Evolutionary conservation across 306 rosid species (phyloP).

Genomic region (Comarum palustre): DNA sequence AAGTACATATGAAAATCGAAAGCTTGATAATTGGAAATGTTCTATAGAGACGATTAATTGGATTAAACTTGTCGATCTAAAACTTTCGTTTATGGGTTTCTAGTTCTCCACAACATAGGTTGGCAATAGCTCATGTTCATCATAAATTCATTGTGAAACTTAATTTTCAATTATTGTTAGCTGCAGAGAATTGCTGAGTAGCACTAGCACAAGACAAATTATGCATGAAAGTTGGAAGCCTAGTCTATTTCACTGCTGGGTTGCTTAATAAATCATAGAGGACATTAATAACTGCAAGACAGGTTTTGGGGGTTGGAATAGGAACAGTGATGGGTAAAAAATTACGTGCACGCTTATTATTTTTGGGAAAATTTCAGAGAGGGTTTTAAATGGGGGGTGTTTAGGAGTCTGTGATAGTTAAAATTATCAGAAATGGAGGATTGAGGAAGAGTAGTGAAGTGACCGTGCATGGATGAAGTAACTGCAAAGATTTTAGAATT

Average conservation of each 20-base stretch:
- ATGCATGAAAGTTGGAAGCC: neutral
- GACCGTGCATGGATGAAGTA: conserved; percentile 16
- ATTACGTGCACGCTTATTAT: neutral
- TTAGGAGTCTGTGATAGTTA: neutral
- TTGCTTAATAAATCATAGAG: neutral
- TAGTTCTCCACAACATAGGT: no score
- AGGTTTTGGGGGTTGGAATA: conserved; percentile 1
- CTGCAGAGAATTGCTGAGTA: neutral
- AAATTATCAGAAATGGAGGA: conserved; percentile 16
- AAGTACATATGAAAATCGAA: neutral
- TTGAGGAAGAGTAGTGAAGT: conserved; percentile 30
- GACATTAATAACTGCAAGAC: conserved; percentile 17
- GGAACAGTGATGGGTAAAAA: neutral
- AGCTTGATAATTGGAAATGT: no score
- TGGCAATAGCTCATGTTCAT: no score
- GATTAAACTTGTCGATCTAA: no score
- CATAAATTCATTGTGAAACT: neutral
- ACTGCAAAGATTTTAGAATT: neutral
- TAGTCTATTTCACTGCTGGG: neutral
- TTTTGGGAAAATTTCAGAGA: neutral
- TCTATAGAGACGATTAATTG: no score
- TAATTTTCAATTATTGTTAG: no score
- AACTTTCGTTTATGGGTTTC: neutral
- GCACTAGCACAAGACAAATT: neutral
- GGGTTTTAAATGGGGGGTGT: neutral